Percentiles rank a stretch among this genome's conserved stretches.
Conservation (phyloP, 192 early-diverging fungal genomes). For the Phycomyces blakesleeanus region DNA sequence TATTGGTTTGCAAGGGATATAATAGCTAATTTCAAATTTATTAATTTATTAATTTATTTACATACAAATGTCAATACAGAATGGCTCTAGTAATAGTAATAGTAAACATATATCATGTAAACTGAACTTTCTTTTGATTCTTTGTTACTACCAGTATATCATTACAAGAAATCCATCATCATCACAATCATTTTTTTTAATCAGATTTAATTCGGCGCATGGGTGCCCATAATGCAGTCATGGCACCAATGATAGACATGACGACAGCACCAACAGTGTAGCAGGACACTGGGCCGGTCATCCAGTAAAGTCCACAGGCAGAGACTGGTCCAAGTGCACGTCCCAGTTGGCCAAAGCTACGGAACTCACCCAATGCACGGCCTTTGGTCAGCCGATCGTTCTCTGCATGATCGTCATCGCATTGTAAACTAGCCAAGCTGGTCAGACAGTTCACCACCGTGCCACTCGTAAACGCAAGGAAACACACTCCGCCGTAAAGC, state of each 20-base stretch:
- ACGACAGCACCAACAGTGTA: constrained; percentile 56
- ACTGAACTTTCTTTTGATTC: no score
- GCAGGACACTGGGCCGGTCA: constrained; percentile 57
- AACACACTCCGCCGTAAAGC: constrained; percentile 66
- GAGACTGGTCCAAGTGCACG: constrained; percentile 84
- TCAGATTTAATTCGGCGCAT: neutral
- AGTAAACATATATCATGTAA: no score
- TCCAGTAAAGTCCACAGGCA: constrained; percentile 87
- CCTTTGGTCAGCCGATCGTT: constrained; percentile 54
- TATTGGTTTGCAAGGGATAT: no score
- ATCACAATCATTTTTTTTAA: no score
- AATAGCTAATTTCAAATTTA: no score
- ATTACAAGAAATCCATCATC: no score
- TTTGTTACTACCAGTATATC: no score
- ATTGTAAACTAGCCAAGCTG: constrained; percentile 62
- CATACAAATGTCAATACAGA: no score
- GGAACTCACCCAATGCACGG: constrained; percentile 76
- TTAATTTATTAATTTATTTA: no score
- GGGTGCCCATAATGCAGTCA: constrained; percentile 1
- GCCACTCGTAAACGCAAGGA: constrained; percentile 86
- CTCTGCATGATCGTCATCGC: constrained; percentile 35
- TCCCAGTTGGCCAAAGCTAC: constrained; percentile 88
- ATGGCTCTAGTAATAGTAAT: no score
- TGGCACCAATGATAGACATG: constrained; percentile 27
- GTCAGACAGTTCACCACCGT: constrained; percentile 94